These are phyloP conservation scores for Streptanthus diversifolius DNA, from an alignment of 345 rosid species.

Conservation along the genomic window DNA sequence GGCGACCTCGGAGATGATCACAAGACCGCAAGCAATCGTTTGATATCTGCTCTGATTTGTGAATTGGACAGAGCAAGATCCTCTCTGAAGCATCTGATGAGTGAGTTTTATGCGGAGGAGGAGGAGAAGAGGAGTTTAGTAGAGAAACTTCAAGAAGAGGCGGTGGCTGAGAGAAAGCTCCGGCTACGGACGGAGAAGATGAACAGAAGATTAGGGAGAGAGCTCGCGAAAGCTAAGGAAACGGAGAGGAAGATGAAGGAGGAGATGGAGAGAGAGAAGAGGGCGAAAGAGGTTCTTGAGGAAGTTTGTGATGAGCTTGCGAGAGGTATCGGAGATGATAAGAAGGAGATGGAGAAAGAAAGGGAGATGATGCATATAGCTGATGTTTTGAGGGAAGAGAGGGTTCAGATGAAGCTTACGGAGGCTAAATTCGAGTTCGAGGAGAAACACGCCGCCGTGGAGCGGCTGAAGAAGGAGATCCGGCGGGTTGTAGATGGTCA, in stretches of 20 bases:
- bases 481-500: conserved; percentile 51
- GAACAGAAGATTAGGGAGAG: conserved; percentile 78
- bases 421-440: conserved; percentile 84
- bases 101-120: conserved; percentile 35
- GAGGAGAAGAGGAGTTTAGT: conserved; percentile 67
- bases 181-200: conserved; percentile 69
- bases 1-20: conserved; percentile 56
- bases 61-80: conserved; percentile 63
- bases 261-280: conserved; percentile 70
- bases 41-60: conserved; percentile 56
- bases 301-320: conserved; percentile 90
- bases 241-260: conserved; percentile 42
- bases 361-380: conserved; percentile 96
- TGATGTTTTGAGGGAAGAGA: conserved; percentile 85
- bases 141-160: conserved; percentile 63
- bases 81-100: conserved; percentile 53
- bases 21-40: conserved; percentile 42
- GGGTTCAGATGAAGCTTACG: conserved; percentile 93
- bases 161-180: conserved; percentile 64
- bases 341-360: conserved; percentile 88
- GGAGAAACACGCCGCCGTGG: conserved; percentile 83
- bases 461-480: conserved; percentile 58
- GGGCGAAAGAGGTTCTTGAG: conserved; percentile 80
- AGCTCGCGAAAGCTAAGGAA: conserved; percentile 56
- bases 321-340: conserved; percentile 67